Conservation (phyloP, 345 rosid genomes). For the Syzygium grande region DNA sequence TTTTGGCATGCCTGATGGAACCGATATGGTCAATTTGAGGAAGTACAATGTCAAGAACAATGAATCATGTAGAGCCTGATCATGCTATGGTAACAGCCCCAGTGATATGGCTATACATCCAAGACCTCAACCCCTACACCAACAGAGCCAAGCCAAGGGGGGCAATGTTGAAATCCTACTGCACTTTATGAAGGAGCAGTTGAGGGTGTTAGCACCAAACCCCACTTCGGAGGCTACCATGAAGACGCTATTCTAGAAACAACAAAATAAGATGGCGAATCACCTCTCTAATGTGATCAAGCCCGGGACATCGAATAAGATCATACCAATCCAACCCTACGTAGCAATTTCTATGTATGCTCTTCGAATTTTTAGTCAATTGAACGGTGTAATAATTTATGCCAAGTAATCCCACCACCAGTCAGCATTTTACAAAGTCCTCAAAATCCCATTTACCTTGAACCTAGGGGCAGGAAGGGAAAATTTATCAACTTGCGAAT, state of each 20-base stretch:
- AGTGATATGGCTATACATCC: accelerated
- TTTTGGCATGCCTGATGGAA: not conserved
- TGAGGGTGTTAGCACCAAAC: not conserved
- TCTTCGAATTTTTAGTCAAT: not conserved
- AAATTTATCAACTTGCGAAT: not conserved
- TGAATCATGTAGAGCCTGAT: not conserved
- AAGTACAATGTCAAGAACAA: not conserved
- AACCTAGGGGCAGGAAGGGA: not conserved
- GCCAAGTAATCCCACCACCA: accelerated
- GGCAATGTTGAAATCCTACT: not conserved
- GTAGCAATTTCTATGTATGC: not conserved
- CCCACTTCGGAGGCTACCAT: not conserved
- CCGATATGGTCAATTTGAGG: not conserved
- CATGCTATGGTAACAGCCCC: not conserved
- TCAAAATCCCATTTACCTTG: not conserved
- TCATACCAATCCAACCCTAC: not conserved
- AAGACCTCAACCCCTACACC: not conserved
- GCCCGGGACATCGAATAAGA: not conserved
- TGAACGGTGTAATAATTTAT: not conserved
- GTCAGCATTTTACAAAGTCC: not conserved
- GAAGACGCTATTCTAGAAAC: not conserved
- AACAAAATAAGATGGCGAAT: not conserved
- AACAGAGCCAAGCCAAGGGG: not conserved
- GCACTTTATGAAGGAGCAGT: not conserved
- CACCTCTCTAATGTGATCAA: not conserved